Conservation (phyloP, 768 basidiomycete genomes). For the Imleria badia region DNA sequence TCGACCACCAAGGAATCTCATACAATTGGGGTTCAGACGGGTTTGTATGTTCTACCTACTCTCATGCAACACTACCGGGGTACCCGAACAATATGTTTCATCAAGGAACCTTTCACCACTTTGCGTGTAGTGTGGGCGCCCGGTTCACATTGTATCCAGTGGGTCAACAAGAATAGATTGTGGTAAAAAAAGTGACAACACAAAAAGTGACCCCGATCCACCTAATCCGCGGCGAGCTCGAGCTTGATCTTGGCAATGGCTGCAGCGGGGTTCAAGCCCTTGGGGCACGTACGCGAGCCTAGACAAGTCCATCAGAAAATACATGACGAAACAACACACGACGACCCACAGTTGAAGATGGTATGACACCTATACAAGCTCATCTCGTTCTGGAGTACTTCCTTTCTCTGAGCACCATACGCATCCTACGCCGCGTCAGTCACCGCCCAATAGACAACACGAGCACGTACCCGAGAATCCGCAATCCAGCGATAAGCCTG, state of each 20-base stretch:
- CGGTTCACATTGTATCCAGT: no score
- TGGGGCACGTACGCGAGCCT: slow-evolving; percentile 95
- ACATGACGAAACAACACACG: neutral
- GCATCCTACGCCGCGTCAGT: slow-evolving; percentile 54
- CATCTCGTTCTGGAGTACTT: slow-evolving; percentile 92
- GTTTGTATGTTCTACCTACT: no score
- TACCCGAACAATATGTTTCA: no score
- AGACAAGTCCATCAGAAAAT: neutral
- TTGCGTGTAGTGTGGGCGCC: no score
- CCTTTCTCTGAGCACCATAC: slow-evolving; percentile 77
- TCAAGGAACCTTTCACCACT: no score
- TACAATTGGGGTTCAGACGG: no score
- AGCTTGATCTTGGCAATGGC: slow-evolving; percentile 95
- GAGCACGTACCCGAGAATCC: slow-evolving; percentile 75
- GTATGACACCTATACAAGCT: slow-evolving; percentile 98
- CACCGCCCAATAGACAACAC: neutral
- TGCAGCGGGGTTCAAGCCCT: slow-evolving; percentile 90
- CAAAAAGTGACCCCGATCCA: no score
- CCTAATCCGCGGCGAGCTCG: slow-evolving; percentile 74
- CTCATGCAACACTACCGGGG: no score
- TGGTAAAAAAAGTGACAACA: no score
- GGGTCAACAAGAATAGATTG: no score
- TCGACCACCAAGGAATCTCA: no score
- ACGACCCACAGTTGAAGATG: slow-evolving; percentile 85
- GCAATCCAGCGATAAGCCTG: slow-evolving; percentile 98